phyloP scores from a whole-genome alignment of 768 basidiomycete species.

The Kwoniella pini region DNA sequence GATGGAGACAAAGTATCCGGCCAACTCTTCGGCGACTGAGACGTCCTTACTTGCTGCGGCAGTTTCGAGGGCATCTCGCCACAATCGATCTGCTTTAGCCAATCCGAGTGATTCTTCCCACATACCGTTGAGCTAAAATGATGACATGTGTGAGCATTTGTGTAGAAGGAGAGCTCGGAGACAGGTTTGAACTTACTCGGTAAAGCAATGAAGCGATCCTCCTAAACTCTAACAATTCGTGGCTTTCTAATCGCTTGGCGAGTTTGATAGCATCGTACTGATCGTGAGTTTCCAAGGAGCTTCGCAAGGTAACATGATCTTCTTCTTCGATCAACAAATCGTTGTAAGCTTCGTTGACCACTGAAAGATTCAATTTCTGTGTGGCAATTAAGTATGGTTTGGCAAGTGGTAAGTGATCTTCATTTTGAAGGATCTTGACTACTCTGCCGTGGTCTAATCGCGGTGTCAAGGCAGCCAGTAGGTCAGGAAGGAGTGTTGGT shows the following conservation, averaged over 20 bases:
- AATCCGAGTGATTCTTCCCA: slow-evolving; percentile 97
- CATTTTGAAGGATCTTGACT: slow-evolving; percentile 79
- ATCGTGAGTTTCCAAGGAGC: slow-evolving; percentile 97
- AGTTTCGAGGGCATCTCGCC: slow-evolving; percentile 94
- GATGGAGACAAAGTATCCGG: slow-evolving; percentile 96
- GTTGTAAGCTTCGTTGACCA: slow-evolving; percentile 97
- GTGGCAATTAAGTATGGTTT: slow-evolving; percentile 96
- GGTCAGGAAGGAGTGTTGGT: slow-evolving; percentile 87
- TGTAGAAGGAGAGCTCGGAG: no score
- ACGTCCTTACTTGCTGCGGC: slow-evolving; percentile 79
- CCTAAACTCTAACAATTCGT: slow-evolving; percentile 91
- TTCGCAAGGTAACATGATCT: slow-evolving; percentile 95
- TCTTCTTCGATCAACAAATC: slow-evolving; percentile 98
- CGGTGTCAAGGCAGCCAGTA: slow-evolving; percentile 85
- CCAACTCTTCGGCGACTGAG: slow-evolving; percentile 89
- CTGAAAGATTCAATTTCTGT: slow-evolving; percentile 92
- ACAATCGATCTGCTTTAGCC: slow-evolving; percentile 94
- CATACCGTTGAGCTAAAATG: slow-evolving; percentile 80
- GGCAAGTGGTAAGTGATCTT: slow-evolving; percentile 90
- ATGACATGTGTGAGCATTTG: no score
- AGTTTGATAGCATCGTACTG: slow-evolving; percentile 92
- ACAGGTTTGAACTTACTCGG: slow-evolving; percentile 70
- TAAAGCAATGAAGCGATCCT: slow-evolving; percentile 91
- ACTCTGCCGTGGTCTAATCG: slow-evolving; percentile 95
- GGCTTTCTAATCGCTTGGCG: slow-evolving; percentile 80